Evolutionary conservation across 2,329 filamentous ascomycete genomes (phyloP), one percentile per base, ranked within the genome.

Genomic region (Elsinoe ampelina): DNA sequence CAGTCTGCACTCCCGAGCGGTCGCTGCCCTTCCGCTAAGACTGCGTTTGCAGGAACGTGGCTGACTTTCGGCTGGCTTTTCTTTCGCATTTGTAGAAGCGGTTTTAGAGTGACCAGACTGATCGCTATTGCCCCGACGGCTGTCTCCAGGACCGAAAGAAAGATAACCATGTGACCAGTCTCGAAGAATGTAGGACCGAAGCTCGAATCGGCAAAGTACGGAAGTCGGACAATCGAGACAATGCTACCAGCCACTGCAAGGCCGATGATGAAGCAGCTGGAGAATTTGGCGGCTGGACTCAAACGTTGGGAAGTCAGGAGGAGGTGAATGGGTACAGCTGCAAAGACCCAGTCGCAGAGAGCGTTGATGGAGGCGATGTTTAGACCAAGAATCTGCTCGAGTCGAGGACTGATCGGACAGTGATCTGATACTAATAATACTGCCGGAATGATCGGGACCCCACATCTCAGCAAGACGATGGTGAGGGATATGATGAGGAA

Each of bases 91-190:
- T 32, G 19, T 8, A 56, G 26, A 7, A 55, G 20, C 5, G 52
- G 52, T 15, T 55, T 30, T 1, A 55, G 36, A 34, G 36, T 55
- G 10, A 26, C 39, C 11, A 55, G 36, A 36, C 32, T 39, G 26
- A 55, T 42, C 5, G 52, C 52, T 35, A 39, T 42, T 2, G 52
- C 34, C 32, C 36, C 52, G 6, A 55, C 36, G 13, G 52, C 52
- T 10, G 52, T 55, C n/a, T 55, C 52, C 52, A 55, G 35, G 22
- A 55, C 34, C 10, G 52, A 55, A 2, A 55, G 26, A 22, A 55
- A 55, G 26, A 55, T 30, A 15, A 55, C 20, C n/a, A 43, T 15
- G 13, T 22, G 36, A 17, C 6, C 17, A n/a, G 12, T 42, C 38
- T 55, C 52, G 17, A 55, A 42, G 39, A 43, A 20, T 12, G 8